Evolutionary conservation across 1,284 basidiomycete species (phyloP).

Genomic region (Ustilago curta): DNA sequence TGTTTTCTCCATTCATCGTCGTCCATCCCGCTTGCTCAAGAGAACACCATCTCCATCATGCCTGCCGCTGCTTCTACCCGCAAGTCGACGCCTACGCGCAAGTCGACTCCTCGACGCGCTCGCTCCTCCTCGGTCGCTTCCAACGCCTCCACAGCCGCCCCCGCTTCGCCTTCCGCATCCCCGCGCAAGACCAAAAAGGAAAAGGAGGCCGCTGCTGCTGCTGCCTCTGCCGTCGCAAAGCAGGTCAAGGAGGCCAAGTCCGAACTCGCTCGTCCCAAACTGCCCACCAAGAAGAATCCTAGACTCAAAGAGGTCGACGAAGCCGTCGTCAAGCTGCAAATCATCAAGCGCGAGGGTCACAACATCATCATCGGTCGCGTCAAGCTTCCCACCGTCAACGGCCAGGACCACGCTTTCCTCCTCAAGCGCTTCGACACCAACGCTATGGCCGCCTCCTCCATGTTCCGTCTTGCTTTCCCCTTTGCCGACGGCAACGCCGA

Average conservation of each 20-base stretch:
- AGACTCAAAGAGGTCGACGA: constrained; percentile 57
- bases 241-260: constrained; percentile 33
- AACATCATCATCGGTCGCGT: constrained; percentile 90
- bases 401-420: constrained; percentile 82
- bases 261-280: constrained; percentile 46
- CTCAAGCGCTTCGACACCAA: constrained; percentile 95
- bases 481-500: constrained; percentile 83
- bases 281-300: constrained; percentile 63
- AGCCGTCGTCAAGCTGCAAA: constrained; percentile 80
- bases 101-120: constrained; percentile 61
- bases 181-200: constrained; percentile 48
- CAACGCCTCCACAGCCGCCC: constrained; percentile 52
- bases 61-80: constrained; percentile 44
- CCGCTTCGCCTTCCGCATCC: constrained; percentile 48
- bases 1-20: constrained; percentile 5
- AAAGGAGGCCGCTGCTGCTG: constrained; percentile 33
- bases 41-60: constrained; percentile 16
- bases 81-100: constrained; percentile 50
- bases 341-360: constrained; percentile 81
- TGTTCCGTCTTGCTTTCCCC: constrained; percentile 97
- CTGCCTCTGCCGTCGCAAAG: constrained; percentile 19
- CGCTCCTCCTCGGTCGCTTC: constrained; percentile 63
- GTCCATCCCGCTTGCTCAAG: not conserved
- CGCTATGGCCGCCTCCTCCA: constrained; percentile 93
- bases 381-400: constrained; percentile 83